These are phyloP conservation scores for Litchi chinensis DNA, from an alignment of 345 rosid genomes.

Conservation along the genomic window DNA sequence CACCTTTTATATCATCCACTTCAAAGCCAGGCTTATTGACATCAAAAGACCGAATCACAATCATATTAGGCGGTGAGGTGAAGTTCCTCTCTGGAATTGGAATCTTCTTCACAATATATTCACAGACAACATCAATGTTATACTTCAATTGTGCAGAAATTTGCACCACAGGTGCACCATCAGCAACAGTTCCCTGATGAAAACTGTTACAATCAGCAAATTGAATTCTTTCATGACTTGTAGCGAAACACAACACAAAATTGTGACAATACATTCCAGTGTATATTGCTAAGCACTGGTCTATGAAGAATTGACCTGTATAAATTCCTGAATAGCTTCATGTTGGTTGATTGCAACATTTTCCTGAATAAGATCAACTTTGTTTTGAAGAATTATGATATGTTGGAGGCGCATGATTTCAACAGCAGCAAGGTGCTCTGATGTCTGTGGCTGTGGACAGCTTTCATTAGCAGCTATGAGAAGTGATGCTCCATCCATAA, in stretches of 20 bases:
- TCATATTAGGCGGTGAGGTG: constrained; percentile 88
- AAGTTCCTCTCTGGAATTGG: constrained; percentile 97
- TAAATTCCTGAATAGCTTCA: constrained; percentile 82
- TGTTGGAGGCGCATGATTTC: constrained; percentile 95
- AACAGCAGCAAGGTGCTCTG: constrained; percentile 98
- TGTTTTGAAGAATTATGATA: constrained; percentile 92
- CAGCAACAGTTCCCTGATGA: constrained; percentile 89
- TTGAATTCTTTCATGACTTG: neutral
- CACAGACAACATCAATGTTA: constrained; percentile 93
- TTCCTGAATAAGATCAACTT: constrained; percentile 96
- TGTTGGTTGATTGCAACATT: constrained; percentile 92
- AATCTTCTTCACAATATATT: constrained; percentile 87
- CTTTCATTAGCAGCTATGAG: constrained; percentile 96
- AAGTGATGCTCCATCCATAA: constrained; percentile 98
- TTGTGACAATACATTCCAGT: neutral
- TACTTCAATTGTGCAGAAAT: constrained; percentile 95
- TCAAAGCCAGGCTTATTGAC: constrained; percentile 96
- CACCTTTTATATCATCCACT: constrained; percentile 95
- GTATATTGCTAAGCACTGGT: neutral
- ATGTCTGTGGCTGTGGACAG: constrained; percentile 98
- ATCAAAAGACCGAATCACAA: constrained; percentile 94
- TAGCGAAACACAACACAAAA: neutral
- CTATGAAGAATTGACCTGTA: constrained; percentile 49
- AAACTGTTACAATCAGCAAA: constrained; percentile 6
- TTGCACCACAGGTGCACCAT: constrained; percentile 87